phyloP scores from a whole-genome alignment of 2,329 filamentous ascomycete species.

The Alternaria ethzedia region DNA sequence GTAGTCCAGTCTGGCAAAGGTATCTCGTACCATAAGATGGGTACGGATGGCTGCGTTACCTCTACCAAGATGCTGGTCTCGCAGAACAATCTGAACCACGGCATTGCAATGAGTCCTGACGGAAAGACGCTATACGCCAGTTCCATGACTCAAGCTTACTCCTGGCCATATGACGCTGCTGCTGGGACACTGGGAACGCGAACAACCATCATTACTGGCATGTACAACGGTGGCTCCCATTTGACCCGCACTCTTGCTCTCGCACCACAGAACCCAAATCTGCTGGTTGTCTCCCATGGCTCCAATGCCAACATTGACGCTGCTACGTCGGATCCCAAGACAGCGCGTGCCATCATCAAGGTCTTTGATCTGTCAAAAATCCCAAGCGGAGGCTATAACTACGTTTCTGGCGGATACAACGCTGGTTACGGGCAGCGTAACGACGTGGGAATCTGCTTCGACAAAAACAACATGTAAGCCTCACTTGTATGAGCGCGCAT shows the following conservation, averaged over 20 bases:
- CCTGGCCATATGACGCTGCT: slow-evolving; percentile 68
- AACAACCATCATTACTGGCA: slow-evolving; percentile 68
- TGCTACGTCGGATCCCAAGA: slow-evolving; percentile 55
- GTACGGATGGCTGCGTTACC: slow-evolving; percentile 36
- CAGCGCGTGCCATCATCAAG: slow-evolving; percentile 70
- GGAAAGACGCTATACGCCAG: slow-evolving; percentile 62
- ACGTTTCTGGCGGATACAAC: slow-evolving; percentile 57
- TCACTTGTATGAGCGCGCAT: slow-evolving; percentile 33
- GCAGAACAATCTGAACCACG: slow-evolving; percentile 55
- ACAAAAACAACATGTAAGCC: slow-evolving; percentile 56
- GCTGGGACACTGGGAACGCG: slow-evolving; percentile 54
- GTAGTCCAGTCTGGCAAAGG: slow-evolving; percentile 44
- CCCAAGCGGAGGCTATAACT: slow-evolving; percentile 52
- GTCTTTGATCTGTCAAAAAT: slow-evolving; percentile 60
- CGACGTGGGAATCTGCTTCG: slow-evolving; percentile 65
- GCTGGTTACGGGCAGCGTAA: slow-evolving; percentile 74
- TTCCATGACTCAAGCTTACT: slow-evolving; percentile 62
- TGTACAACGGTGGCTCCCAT: slow-evolving; percentile 60
- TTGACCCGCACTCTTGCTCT: slow-evolving; percentile 70
- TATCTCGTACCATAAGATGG: slow-evolving; percentile 39
- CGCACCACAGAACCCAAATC: slow-evolving; percentile 59
- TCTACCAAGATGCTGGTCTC: slow-evolving; percentile 42
- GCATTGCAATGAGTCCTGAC: slow-evolving; percentile 55
- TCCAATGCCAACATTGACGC: slow-evolving; percentile 68
- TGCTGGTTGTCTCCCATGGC: slow-evolving; percentile 70